phyloP scores from a whole-genome alignment of 345 rosid species.

The Hypericum perforatum region DNA sequence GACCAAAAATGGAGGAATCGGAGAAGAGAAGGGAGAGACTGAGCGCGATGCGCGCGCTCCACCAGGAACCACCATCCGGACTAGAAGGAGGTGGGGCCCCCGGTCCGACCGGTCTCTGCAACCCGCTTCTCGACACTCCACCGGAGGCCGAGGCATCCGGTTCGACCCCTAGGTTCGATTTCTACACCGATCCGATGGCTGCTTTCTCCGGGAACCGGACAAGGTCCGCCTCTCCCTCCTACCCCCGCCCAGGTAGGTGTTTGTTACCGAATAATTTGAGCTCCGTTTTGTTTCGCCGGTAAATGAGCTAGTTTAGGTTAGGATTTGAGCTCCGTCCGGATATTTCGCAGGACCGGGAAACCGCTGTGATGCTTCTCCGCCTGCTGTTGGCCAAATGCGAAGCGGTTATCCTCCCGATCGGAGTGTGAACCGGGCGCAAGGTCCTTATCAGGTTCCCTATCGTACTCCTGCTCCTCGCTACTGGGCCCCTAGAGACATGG shows the following conservation, averaged over 20 bases:
- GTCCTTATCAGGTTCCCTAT: slow-evolving; percentile 16
- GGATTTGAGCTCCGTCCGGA: slow-evolving; percentile 1
- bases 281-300: too few relatives aligned
- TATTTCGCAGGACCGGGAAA: slow-evolving; percentile 35
- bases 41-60: slow-evolving; percentile 54
- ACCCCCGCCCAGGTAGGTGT: too few relatives aligned
- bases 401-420: slow-evolving; percentile 22
- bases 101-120: slow-evolving; percentile 32
- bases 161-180: slow-evolving; percentile 51
- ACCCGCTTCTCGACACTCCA: slow-evolving; percentile 52
- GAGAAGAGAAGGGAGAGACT: slow-evolving; percentile 66
- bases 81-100: slow-evolving; percentile 22
- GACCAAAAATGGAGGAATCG: slow-evolving; percentile 46
- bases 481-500: slow-evolving; percentile 24
- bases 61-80: slow-evolving; percentile 31
- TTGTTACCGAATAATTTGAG: too few relatives aligned
- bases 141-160: slow-evolving; percentile 21
- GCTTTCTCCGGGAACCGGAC: slow-evolving; percentile 57
- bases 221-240: slow-evolving; percentile 16
- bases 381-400: slow-evolving; percentile 35
- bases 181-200: slow-evolving; percentile 68
- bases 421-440: slow-evolving; percentile 29
- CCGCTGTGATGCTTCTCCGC: slow-evolving; percentile 15
- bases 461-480: slow-evolving; percentile 16
- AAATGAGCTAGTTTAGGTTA: too few relatives aligned